These are phyloP conservation scores for Chaetomium sp. DNA, from an alignment of 2,329 filamentous ascomycete genomes.

Conservation along the genomic window DNA sequence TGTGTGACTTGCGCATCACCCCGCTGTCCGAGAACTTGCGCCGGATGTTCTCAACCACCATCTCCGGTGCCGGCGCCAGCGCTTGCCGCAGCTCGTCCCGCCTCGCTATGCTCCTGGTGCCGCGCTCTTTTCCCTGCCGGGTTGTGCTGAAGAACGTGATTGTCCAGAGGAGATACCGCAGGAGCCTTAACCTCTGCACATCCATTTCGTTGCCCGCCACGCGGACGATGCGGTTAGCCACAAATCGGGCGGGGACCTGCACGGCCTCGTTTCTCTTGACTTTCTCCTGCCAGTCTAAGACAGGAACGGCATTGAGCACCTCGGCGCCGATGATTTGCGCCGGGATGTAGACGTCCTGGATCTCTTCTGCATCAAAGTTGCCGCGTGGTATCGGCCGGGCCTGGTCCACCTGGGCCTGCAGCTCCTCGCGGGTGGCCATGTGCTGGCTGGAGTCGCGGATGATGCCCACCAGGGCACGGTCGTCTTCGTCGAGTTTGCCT, in stretches of 20 bases:
- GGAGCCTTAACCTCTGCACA: constrained; percentile 47
- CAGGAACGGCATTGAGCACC: constrained; percentile 59
- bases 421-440: constrained; percentile 61
- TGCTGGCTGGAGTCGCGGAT: constrained; percentile 55
- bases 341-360: constrained; percentile 67
- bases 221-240: constrained; percentile 54
- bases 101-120: constrained; percentile 47
- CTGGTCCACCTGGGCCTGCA: constrained; percentile 58
- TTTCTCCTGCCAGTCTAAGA: constrained; percentile 68
- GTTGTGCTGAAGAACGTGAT: constrained; percentile 46
- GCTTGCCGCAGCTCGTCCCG: constrained; percentile 55
- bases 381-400: constrained; percentile 67
- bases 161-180: constrained; percentile 55
- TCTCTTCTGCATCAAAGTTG: constrained; percentile 59
- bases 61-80: constrained; percentile 52
- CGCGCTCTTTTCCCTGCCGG: constrained; percentile 41
- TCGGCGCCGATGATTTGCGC: constrained; percentile 60
- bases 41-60: constrained; percentile 59
- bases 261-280: constrained; percentile 53
- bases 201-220: constrained; percentile 48
- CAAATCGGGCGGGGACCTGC: constrained; percentile 53
- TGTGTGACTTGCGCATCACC: constrained; percentile 63
- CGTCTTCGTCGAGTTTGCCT: constrained; percentile 48
- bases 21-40: constrained; percentile 61
- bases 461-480: constrained; percentile 54